Evolutionary conservation across 495 filamentous ascomycete genomes (phyloP), one percentile per base, ranked within the genome.

Genomic region (Parathielavia appendiculata): DNA sequence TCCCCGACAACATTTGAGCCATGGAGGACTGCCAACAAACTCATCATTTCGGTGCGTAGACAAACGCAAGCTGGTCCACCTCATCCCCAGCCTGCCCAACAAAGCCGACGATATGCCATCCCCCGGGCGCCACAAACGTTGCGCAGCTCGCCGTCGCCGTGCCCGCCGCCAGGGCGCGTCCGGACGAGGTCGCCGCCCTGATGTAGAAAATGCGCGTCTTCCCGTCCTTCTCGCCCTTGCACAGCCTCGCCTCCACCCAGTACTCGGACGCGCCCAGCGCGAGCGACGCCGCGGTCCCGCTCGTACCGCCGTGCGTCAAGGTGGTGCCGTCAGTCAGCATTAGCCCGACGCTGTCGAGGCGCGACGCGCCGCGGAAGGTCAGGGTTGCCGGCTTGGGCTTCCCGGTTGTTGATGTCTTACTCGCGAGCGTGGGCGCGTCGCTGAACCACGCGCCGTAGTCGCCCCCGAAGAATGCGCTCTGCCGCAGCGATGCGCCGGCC

Each of bases 201-300:
- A 84, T 71, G 63, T 84, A 85, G 60, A 87, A 86, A 56, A 76
- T 78, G 11, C 81, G 77, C 17, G 75, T 82, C 13, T 75, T 56
- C 2, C 62, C 64, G 54, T 73, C 72, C 61, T 81, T 75, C 61
- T 76, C 53, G 4, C 75, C 83, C 53, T 75, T 71, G 63, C 83
- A 86, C 16, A 86, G 72, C 60, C 71, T 63, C 0, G 78, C 81
- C 45, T 71, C 63, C 2, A 69, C 71, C 77, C 80, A 80, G 53
- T 66, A 70, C 65, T 87, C 83, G 12, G 64, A 67, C 5, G 58
- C 60, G 1, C 46, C 73, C 13, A 86, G 73, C 1, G 69, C 72
- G 16, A 86, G 66, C 1, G 70, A 68, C n/a, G 60, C 51, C 13
- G 51, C 69, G 0, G 71, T 73, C 0, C 82, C 82, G 16, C 82